Evolutionary conservation across 139 green algal species (phyloP).

Genomic region (Zygnema cylindricum): DNA sequence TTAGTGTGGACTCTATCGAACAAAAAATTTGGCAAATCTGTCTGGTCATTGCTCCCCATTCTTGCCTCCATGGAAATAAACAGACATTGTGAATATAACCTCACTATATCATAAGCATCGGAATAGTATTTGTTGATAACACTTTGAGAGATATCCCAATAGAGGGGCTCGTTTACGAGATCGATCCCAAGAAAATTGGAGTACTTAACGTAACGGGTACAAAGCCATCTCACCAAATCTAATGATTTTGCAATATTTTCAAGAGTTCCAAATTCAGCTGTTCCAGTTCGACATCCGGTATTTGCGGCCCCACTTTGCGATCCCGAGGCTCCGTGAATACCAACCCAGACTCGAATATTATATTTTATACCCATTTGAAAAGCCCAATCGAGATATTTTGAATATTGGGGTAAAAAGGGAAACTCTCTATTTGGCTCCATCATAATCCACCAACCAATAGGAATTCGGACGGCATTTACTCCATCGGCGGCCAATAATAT

Average conservation of each 20-base stretch:
- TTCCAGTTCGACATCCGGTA: conserved; percentile 12
- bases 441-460: too few relatives aligned
- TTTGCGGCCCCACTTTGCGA: conserved; percentile 28
- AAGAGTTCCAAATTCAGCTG: too few relatives aligned
- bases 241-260: not conserved
- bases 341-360: too few relatives aligned
- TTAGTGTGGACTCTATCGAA: conserved; percentile 20
- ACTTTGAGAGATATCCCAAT: not conserved
- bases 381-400: too few relatives aligned
- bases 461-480: too few relatives aligned
- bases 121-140: conserved; percentile 30
- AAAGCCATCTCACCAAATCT: not conserved
- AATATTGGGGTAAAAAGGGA: too few relatives aligned
- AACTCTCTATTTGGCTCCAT: too few relatives aligned
- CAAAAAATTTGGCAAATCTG: conserved; percentile 20
- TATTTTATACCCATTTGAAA: too few relatives aligned
- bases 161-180: conserved; percentile 36
- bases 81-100: conserved; percentile 4
- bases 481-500: too few relatives aligned
- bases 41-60: conserved; percentile 11
- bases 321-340: too few relatives aligned
- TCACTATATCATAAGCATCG: not conserved
- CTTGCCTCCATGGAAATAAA: conserved; percentile 36
- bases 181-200: conserved; percentile 23
- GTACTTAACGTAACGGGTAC: conserved; percentile 2